Evolutionary conservation across 805 yeast genomes (phyloP).

Genomic region (Yarrowia osloensis): DNA sequence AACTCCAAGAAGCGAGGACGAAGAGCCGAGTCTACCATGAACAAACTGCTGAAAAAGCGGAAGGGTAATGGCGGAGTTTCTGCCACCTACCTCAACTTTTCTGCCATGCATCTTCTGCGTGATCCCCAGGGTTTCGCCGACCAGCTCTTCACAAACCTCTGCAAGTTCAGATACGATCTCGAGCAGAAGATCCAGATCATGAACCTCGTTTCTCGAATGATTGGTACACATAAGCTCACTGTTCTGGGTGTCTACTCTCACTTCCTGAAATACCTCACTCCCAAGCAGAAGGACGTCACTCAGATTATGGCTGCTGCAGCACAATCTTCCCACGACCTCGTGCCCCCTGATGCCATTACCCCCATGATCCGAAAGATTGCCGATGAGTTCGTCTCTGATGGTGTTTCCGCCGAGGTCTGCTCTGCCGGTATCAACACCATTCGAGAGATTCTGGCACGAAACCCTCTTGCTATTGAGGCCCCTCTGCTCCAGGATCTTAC

Average conservation of each 20-base stretch:
- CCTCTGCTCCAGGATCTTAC: constrained; percentile 84
- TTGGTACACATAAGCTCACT: constrained; percentile 92
- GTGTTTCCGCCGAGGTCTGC: constrained; percentile 97
- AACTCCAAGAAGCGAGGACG: constrained; percentile 77
- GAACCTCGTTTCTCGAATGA: constrained; percentile 82
- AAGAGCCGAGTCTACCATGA: constrained; percentile 73
- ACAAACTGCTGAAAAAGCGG: constrained; percentile 63
- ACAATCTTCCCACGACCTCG: constrained; percentile 93
- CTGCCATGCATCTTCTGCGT: constrained; percentile 89
- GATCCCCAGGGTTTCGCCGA: constrained; percentile 99
- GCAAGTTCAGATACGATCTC: constrained; percentile 70
- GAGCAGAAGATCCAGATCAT: constrained; percentile 88
- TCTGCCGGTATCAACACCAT: constrained; percentile 97
- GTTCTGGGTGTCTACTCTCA: constrained; percentile 87
- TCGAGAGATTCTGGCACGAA: constrained; percentile 88
- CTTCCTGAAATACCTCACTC: constrained; percentile 85
- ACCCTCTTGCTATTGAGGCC: constrained; percentile 90
- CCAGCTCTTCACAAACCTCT: constrained; percentile 69
- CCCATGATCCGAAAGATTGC: constrained; percentile 89
- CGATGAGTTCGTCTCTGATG: constrained; percentile 96
- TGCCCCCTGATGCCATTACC: constrained; percentile 88
- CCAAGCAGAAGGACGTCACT: constrained; percentile 92
- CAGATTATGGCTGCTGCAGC: constrained; percentile 97
- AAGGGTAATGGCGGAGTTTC: constrained; percentile 51
- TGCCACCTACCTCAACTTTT: constrained; percentile 78